Conservation (phyloP, 306 rosid species). For the Trichosanthes cucumerina region DNA sequence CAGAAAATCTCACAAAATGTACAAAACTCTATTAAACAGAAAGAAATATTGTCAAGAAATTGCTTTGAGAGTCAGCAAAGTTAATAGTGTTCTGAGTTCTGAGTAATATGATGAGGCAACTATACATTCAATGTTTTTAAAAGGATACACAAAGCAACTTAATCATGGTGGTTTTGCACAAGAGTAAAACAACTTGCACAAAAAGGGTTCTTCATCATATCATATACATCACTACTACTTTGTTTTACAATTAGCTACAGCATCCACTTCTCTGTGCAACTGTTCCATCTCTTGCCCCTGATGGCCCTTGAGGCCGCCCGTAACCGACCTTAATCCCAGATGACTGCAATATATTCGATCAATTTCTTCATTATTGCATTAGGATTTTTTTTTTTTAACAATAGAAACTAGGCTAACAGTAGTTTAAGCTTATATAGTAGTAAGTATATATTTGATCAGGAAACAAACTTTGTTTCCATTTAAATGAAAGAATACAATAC, state of each 20-base stretch:
- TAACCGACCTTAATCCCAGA: conserved; percentile 85
- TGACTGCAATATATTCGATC: conserved; percentile 40
- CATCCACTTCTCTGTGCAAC: conserved; percentile 62
- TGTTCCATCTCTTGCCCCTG: conserved; percentile 69
- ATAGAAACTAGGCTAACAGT: not conserved
- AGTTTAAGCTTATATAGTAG: not conserved
- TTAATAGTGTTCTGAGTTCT: not conserved
- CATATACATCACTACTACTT: not conserved
- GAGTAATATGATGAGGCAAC: not conserved
- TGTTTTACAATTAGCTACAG: conserved; percentile 45
- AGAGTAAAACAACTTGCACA: conserved; percentile 10
- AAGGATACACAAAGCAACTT: not conserved
- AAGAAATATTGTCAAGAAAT: not conserved
- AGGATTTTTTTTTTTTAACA: not conserved
- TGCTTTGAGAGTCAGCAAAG: not conserved
- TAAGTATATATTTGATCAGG: too few relatives aligned
- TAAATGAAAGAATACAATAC: not conserved
- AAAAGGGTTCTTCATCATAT: not conserved
- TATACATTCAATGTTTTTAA: not conserved
- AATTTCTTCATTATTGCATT: conserved; percentile 1
- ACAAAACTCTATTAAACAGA: not conserved
- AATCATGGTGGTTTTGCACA: not conserved
- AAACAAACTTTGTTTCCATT: too few relatives aligned
- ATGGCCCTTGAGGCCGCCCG: conserved; percentile 61
- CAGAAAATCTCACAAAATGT: not conserved